Percentiles rank a stretch among this genome's conserved stretches.
phyloP scores from a whole-genome alignment of 768 basidiomycete species.

The Lentinula boryana region DNA sequence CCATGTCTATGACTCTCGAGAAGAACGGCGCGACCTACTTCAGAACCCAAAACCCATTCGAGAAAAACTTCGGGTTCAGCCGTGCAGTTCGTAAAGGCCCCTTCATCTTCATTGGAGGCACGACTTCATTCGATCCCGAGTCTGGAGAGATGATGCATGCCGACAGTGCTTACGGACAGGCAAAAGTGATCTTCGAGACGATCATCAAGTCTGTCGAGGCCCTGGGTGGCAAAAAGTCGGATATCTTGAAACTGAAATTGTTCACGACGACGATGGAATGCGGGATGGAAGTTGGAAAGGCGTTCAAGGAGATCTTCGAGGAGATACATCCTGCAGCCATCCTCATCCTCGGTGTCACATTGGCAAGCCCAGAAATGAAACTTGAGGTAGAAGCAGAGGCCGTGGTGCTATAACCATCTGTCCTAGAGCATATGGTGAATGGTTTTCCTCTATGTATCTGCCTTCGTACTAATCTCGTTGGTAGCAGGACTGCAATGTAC shows the following conservation, averaged over 20 bases:
- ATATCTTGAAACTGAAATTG: conserved; percentile 44
- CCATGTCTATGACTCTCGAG: background rate
- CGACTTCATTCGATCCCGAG: conserved; percentile 38
- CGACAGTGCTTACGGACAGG: conserved; percentile 39
- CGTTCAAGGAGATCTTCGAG: conserved; percentile 35
- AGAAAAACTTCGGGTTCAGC: conserved; percentile 44
- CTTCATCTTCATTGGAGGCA: conserved; percentile 49
- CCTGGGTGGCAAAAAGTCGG: conserved; percentile 34
- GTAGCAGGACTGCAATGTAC: too few species aligned
- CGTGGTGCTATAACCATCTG: conserved; percentile 10
- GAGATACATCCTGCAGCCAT: conserved; percentile 40
- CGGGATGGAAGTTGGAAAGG: conserved; percentile 23
- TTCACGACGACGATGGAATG: conserved; percentile 40
- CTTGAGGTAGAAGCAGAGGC: conserved; percentile 55
- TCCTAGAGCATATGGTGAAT: background rate
- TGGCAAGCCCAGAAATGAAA: conserved; percentile 42
- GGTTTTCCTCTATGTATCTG: background rate
- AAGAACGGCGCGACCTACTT: conserved; percentile 8
- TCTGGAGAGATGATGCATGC: conserved; percentile 35
- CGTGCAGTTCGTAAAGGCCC: conserved; percentile 46
- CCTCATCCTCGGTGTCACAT: conserved; percentile 43
- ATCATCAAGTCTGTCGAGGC: conserved; percentile 37
- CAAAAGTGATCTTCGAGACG: conserved; percentile 35
- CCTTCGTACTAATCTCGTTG: too few species aligned
- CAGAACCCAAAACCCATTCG: conserved; percentile 43